Evolutionary conservation across 768 basidiomycete species (phyloP), one percentile per base, ranked within the genome.

Genomic region (Amanita inopinata): DNA sequence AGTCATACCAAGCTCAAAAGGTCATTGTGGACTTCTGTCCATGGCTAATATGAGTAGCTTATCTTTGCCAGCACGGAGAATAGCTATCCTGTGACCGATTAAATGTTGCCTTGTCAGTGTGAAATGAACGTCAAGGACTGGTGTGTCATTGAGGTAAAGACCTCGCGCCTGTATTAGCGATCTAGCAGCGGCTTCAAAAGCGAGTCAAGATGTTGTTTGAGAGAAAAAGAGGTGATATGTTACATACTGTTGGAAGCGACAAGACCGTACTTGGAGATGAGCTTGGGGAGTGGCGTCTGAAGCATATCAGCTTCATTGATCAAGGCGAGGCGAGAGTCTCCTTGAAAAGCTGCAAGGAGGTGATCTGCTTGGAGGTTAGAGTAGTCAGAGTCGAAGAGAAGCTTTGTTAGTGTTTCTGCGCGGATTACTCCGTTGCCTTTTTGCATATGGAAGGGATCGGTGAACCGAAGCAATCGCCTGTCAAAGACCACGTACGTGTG

Each of bases 41-140:
- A 57, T 32, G 10, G 59, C 72, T 6, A 90, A 51, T 30, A 87
- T 68, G 28, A 75, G 54, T 48, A 80, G 64, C 34, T 81, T 82
- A 48, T 82, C 79, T 56, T 83, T 87, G 3, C 89, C 89, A 28
- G 78, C 76, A 12, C 83, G 73, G 14, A 92, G 47, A 45, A 92
- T 71, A 12, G 70, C 76, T 5, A 90, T 53, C 37, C 65, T 70
- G 7, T 60, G 64, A 50, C 80, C 77, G n/a, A 89, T 61, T 20
- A 91, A 67, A 51, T 77, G 66, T 1, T 56, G 50, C 25, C 50
- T 50, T 5, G 57, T 49, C 11, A 83, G 52, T 22, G 56, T 69
- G 38, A 63, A 62, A 23, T 66, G 62, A 14, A 64, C 47, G 47
- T 81, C 77, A n/a, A 58, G 59, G 20, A 88, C 65, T 5, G 70